These are phyloP conservation scores for Malus hybrid DNA, from an alignment of 331 rosid genomes.

Conservation along the genomic window DNA sequence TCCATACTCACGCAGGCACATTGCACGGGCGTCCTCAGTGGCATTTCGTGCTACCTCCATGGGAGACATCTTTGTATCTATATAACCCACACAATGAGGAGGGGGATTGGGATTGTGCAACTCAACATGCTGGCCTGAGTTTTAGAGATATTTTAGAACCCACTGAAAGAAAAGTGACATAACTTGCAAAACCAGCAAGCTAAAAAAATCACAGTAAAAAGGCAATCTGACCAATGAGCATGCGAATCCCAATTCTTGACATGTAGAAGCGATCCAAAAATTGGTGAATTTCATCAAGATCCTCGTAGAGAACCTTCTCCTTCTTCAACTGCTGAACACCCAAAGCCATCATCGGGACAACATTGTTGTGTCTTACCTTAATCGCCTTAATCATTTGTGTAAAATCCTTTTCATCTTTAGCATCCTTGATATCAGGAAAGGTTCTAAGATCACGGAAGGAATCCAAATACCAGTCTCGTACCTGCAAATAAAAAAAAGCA, in stretches of 20 bases:
- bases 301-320: constrained; percentile 31
- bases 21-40: constrained; percentile 67
- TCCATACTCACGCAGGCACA: constrained; percentile 77
- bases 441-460: constrained; percentile 79
- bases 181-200: constrained; percentile 3
- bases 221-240: constrained; percentile 68
- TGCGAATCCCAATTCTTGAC: constrained; percentile 92
- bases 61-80: constrained; percentile 78
- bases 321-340: constrained; percentile 94
- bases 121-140: constrained; percentile 89
- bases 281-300: constrained; percentile 68
- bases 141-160: constrained; percentile 17
- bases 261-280: constrained; percentile 85
- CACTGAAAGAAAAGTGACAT: background rate
- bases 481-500: constrained; percentile 29
- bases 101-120: constrained; percentile 81
- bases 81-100: constrained; percentile 68
- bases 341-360: constrained; percentile 89
- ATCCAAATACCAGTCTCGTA: constrained; percentile 88
- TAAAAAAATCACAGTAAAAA: background rate
- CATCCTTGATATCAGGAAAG: constrained; percentile 61
- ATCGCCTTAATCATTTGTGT: constrained; percentile 85
- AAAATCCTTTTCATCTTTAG: constrained; percentile 57
- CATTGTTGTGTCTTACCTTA: constrained; percentile 90
- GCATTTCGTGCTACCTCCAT: constrained; percentile 61